Percentiles rank a stretch among this genome's conserved stretches.
phyloP scores from a whole-genome alignment of 805 yeast genomes.

The Blastobotrys robertii region DNA sequence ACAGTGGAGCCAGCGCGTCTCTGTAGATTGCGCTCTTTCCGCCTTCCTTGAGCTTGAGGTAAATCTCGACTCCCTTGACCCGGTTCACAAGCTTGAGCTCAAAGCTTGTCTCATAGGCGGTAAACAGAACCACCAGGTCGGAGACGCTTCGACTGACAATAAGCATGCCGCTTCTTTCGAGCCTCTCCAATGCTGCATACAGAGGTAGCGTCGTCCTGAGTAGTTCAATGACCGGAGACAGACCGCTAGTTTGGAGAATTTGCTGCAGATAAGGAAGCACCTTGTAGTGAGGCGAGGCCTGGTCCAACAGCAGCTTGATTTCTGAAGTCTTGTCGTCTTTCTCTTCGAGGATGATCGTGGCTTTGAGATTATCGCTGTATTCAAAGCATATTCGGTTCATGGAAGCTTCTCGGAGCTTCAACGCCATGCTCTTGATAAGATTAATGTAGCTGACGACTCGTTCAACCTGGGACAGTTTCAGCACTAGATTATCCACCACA shows the following conservation, averaged over 20 bases:
- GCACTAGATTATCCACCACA: constrained; percentile 6
- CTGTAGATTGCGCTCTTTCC: constrained; percentile 1
- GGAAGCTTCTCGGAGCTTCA: constrained; percentile 22
- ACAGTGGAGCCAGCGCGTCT: constrained; percentile 7
- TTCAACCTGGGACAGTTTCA: constrained; percentile 20
- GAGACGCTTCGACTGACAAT: constrained; percentile 21
- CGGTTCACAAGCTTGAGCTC: constrained; percentile 11
- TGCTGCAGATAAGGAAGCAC: constrained; percentile 21
- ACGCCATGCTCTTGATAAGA: constrained; percentile 19
- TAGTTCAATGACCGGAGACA: constrained; percentile 20
- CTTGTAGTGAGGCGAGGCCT: constrained; percentile 20
- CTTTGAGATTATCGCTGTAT: constrained; percentile 14
- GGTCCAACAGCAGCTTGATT: constrained; percentile 14
- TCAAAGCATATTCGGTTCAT: constrained; percentile 22
- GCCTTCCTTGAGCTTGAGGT: not conserved
- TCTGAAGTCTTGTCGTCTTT: not conserved
- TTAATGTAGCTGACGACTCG: constrained; percentile 24
- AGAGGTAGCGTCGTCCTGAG: constrained; percentile 23
- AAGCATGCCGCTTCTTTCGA: constrained; percentile 7
- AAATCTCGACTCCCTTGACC: constrained; percentile 2
- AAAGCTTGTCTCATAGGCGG: constrained; percentile 1
- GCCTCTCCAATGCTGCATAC: constrained; percentile 14
- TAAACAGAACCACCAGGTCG: constrained; percentile 4
- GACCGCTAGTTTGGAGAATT: constrained; percentile 20
- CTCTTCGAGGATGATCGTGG: not conserved